phyloP scores from a whole-genome alignment of 2,329 filamentous ascomycete species.

The Teratosphaeria epicoccoides region DNA sequence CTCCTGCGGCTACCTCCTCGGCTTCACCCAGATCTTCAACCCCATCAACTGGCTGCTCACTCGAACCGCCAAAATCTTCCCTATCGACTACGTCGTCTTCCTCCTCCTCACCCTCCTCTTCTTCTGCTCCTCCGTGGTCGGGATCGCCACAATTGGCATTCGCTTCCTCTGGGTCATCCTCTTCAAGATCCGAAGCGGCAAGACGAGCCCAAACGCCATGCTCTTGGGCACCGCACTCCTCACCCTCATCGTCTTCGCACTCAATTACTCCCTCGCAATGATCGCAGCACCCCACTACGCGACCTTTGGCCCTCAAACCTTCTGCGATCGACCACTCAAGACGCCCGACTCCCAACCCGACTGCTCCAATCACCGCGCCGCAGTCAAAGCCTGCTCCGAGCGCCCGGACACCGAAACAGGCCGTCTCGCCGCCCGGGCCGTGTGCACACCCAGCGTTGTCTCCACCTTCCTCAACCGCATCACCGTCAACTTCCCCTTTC shows the following conservation, averaged over 20 bases:
- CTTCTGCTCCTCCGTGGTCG: slow-evolving; percentile 78
- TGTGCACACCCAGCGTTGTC: slow-evolving; percentile 85
- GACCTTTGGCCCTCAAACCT: slow-evolving; percentile 87
- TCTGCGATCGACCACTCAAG: slow-evolving; percentile 63
- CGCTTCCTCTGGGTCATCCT: slow-evolving; percentile 92
- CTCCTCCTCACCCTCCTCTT: slow-evolving; percentile 73
- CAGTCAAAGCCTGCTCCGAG: slow-evolving; percentile 76
- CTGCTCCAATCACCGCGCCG: slow-evolving; percentile 59
- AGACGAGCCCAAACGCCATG: slow-evolving; percentile 83
- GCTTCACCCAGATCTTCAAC: slow-evolving; percentile 82
- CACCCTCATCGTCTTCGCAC: slow-evolving; percentile 75
- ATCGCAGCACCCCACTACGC: slow-evolving; percentile 92
- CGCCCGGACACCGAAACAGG: slow-evolving; percentile 57
- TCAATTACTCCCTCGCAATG: slow-evolving; percentile 90
- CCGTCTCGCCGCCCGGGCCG: slow-evolving; percentile 57
- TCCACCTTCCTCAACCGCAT: slow-evolving; percentile 89
- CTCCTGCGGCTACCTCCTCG: slow-evolving; percentile 85
- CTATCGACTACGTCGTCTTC: slow-evolving; percentile 85
- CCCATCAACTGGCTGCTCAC: slow-evolving; percentile 87
- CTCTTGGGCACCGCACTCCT: slow-evolving; percentile 85
- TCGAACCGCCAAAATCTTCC: slow-evolving; percentile 71
- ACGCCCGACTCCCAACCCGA: slow-evolving; percentile 58
- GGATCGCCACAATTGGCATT: slow-evolving; percentile 78
- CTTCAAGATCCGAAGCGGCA: slow-evolving; percentile 80
- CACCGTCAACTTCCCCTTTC: slow-evolving; percentile 88